A percentile compares a stretch with the other conserved stretches of the same genome.
phyloP scores from a whole-genome alignment of 306 rosid species.

The Bauhinia variegata region DNA sequence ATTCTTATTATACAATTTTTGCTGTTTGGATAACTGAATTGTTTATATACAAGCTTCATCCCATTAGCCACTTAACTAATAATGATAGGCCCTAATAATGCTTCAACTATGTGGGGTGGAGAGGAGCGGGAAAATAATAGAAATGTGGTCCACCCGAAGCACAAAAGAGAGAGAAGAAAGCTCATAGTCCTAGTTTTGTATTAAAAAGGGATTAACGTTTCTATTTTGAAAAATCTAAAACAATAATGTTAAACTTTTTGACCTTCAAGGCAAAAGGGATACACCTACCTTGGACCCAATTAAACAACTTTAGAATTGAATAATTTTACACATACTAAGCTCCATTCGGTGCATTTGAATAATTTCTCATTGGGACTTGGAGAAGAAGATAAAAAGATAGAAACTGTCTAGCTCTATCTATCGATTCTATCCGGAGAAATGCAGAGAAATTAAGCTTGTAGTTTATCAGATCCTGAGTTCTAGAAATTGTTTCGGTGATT shows the following conservation, averaged over 20 bases:
- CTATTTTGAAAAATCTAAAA: background rate
- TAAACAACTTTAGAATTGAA: constrained; percentile 13
- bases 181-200: background rate
- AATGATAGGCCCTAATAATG: constrained; percentile 12
- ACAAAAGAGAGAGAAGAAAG: background rate
- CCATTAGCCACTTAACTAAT: background rate
- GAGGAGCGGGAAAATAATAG: background rate
- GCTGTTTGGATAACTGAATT: no score
- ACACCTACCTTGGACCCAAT: background rate
- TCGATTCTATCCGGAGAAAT: background rate
- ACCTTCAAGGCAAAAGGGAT: constrained; percentile 14
- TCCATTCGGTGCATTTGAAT: constrained; percentile 10
- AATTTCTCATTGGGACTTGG: background rate
- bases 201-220: background rate
- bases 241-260: constrained; percentile 33
- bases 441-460: no score
- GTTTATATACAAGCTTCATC: background rate
- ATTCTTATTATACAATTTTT: no score
- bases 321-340: background rate
- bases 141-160: constrained; percentile 20
- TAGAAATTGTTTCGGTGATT: no score
- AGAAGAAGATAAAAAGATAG: background rate
- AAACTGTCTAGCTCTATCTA: background rate
- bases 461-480: no score
- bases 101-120: constrained; percentile 26